Evolutionary conservation across 306 rosid species (phyloP).

Genomic region (Lathyrus aphaca): DNA sequence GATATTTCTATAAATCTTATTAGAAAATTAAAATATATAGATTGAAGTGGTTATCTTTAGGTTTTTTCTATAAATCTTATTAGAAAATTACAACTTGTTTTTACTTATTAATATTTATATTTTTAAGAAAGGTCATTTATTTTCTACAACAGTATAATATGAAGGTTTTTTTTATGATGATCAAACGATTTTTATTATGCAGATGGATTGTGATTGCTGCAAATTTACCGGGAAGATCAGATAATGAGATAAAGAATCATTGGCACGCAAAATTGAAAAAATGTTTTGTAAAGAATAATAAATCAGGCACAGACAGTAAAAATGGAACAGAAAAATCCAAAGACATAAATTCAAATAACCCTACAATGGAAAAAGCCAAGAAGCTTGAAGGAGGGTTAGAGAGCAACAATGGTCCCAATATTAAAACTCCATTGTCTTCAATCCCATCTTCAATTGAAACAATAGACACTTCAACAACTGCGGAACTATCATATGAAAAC

Average conservation of each 20-base stretch:
- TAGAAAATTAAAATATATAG: too few species aligned
- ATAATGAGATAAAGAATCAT: slow-evolving; percentile 71
- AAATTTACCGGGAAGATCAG: slow-evolving; percentile 36
- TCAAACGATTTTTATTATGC: background rate
- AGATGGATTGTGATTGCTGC: slow-evolving; percentile 80
- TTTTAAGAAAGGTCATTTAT: too few species aligned
- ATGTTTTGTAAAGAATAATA: slow-evolving; percentile 5
- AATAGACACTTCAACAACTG: background rate
- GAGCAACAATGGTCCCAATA: background rate
- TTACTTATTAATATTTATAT: too few species aligned
- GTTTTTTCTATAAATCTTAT: too few species aligned
- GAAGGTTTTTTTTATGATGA: background rate
- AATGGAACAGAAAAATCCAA: background rate
- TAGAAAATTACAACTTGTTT: too few species aligned
- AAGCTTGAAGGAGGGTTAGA: background rate
- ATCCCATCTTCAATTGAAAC: background rate
- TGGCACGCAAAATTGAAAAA: slow-evolving; percentile 75
- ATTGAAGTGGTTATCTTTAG: too few species aligned
- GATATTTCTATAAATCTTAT: too few species aligned
- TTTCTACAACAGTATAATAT: too few species aligned
- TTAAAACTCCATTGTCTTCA: background rate
- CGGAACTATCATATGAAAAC: background rate
- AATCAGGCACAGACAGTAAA: background rate
- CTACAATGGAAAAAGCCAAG: background rate
- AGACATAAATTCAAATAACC: slow-evolving; percentile 4